Conservation (phyloP, 139 green algal species). For the Chlorella sp. region DNA sequence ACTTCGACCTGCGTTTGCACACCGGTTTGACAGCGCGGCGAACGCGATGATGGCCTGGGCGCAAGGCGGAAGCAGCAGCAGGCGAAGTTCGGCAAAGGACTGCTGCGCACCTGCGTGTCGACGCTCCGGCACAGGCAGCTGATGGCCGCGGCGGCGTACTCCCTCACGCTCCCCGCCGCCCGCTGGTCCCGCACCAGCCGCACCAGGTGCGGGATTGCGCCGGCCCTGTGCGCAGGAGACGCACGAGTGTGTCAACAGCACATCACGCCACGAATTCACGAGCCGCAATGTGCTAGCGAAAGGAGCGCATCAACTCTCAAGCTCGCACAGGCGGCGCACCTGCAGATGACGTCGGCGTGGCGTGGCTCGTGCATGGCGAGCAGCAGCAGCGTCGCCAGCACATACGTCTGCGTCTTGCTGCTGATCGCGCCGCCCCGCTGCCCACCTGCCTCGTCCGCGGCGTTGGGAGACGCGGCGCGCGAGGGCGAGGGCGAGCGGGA, state of each 20-base stretch:
- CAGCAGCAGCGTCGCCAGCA: conserved; percentile 32
- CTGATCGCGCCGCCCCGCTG: not conserved
- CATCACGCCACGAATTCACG: too few species aligned
- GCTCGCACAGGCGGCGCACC: too few species aligned
- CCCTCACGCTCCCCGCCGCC: not conserved
- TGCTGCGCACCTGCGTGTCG: not conserved
- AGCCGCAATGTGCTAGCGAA: too few species aligned
- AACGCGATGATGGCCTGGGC: too few species aligned
- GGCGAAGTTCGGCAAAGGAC: too few species aligned
- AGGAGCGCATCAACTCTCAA: too few species aligned
- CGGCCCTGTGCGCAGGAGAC: not conserved
- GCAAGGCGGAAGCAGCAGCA: too few species aligned
- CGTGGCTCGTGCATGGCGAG: conserved; percentile 26
- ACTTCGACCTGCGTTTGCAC: conserved; percentile 31
- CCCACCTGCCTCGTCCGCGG: not conserved
- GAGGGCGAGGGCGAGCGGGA: too few species aligned
- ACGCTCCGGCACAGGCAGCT: conserved; percentile 19
- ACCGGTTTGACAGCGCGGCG: too few species aligned
- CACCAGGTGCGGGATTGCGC: conserved; percentile 2
- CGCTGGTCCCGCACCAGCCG: not conserved
- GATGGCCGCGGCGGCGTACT: conserved; percentile 36
- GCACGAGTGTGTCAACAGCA: not conserved
- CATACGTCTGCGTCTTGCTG: conserved; percentile 27
- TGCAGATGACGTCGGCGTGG: conserved; percentile 33
- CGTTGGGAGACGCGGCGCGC: too few species aligned